Base-by-base conservation (phyloP, 352 stramenopile genomes). In the Albugo candida region DNA sequence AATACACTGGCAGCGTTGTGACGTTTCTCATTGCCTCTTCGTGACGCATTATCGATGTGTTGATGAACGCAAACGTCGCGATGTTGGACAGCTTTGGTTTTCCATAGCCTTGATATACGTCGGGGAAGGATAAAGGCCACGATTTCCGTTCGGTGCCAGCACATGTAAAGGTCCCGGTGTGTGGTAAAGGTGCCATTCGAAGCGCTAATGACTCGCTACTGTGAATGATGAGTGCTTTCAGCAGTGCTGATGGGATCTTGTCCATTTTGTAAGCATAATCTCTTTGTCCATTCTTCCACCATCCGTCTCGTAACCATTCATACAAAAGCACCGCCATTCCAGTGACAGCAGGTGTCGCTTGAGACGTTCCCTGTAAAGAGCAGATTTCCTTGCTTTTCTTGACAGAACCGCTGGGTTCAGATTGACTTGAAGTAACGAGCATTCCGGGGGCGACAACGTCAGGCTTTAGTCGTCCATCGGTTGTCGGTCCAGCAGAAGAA, bases 361-460 rank as follows among this genome's bases (percentile, higher is more conserved):
- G 75, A 3, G 75, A 87, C 1, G 75, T 84, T 31, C 76, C 76
- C 41, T 88, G 76, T 11, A 88, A 56, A 12, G 69, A 77, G 35
- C 76, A 88, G 17, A 68, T 79, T 11, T 64, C 59, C 0, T 55
- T 57, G 0, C 69, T 78, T 47, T 81, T 73, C 38, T 46, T 59
- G 8, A 64, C 74, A 14, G 65, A 73, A 10, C 70, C 72, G 11
- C 67, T 64, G 11, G 60, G 52, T 42, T 70, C 58, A 10, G 78
- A 86, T 42, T 74, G 64, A 43, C 77, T 83, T 18, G 80, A 93
- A 13, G 67, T 64, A 11, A 93, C 53, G 18, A 69, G 64, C 65
- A 89, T 87, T 13, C 83, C 83, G 0, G 83, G 83, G 1, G 75
- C 79, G 5, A 93, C 67, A 14, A 94, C 60, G 19, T 95, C 83